These are phyloP conservation scores for Gamarada debralockiae DNA, from an alignment of 495 filamentous ascomycete species.

Conservation along the genomic window DNA sequence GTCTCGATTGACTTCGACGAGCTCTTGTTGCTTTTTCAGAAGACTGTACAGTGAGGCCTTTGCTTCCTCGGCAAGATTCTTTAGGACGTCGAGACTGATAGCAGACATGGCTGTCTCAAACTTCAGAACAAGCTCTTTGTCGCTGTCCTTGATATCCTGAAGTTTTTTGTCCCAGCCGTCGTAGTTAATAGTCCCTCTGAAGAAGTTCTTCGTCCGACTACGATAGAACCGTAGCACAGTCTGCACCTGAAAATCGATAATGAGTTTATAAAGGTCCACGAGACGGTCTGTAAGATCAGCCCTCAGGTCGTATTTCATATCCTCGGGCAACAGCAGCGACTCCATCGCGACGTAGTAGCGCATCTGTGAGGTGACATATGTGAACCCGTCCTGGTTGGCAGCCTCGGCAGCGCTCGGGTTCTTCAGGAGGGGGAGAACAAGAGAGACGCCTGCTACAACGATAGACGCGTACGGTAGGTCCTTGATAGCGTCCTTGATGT, in stretches of 20 bases:
- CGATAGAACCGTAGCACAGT: conserved; percentile 22
- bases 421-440: conserved; percentile 24
- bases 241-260: conserved; percentile 24
- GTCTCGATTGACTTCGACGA: not conserved
- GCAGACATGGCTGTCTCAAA: conserved; percentile 6
- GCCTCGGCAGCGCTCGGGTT: conserved; percentile 17
- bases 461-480: conserved; percentile 1
- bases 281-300: conserved; percentile 15
- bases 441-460: conserved; percentile 18
- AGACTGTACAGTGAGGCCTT: too few relatives aligned
- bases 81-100: not conserved
- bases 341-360: conserved; percentile 23
- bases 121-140: conserved; percentile 1
- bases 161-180: conserved; percentile 16
- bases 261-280: conserved; percentile 20
- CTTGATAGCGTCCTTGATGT: conserved; percentile 14
- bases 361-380: conserved; percentile 23
- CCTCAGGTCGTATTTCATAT: conserved; percentile 8
- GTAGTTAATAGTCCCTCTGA: conserved; percentile 16
- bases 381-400: conserved; percentile 23
- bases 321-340: conserved; percentile 16
- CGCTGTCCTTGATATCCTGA: conserved; percentile 1
- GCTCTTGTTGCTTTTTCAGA: not conserved
- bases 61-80: not conserved
- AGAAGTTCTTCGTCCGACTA: conserved; percentile 18